Percentiles rank a stretch among this genome's conserved stretches.
These are phyloP conservation scores for Thalia dealbata DNA, from an alignment of 176 grass and related monocot genomes.

Conservation along the genomic window DNA sequence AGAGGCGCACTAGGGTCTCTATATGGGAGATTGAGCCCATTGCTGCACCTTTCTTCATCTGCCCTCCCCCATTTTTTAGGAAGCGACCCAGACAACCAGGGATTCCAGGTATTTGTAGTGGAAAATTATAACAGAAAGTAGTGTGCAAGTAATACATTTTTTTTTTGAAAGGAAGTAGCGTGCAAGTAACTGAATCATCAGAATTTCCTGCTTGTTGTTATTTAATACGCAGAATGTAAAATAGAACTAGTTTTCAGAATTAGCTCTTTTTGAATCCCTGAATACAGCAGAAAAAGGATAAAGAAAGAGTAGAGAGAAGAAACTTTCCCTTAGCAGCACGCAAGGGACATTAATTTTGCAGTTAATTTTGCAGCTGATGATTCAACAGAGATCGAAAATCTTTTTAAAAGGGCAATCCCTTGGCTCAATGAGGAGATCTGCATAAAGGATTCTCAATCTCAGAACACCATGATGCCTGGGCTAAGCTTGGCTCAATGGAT, in stretches of 20 bases:
- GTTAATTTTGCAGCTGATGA: conserved; percentile 51
- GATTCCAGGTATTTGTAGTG: conserved; percentile 39
- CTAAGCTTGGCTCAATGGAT: conserved; percentile 94
- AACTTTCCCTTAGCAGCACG: neutral
- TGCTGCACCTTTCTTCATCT: conserved; percentile 59
- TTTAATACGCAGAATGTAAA: neutral
- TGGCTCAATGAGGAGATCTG: conserved; percentile 88
- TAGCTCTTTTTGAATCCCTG: neutral
- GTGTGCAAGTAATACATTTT: neutral
- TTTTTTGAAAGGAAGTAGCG: neutral
- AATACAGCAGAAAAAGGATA: neutral
- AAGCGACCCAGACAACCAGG: conserved; percentile 64
- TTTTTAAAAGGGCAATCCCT: conserved; percentile 87
- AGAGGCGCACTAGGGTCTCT: conserved; percentile 56
- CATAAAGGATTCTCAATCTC: conserved; percentile 72
- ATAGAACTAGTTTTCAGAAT: neutral
- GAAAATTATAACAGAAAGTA: neutral
- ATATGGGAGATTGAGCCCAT: conserved; percentile 68
- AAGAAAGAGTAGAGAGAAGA: neutral
- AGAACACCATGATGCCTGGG: conserved; percentile 58
- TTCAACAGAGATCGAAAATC: conserved; percentile 65
- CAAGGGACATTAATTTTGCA: conserved; percentile 8
- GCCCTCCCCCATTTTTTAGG: conserved; percentile 52
- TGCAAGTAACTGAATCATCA: neutral
- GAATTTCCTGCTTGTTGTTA: neutral